These are phyloP conservation scores for Chrysoporthe puriensis DNA, from an alignment of 2,329 filamentous ascomycete species.

Conservation along the genomic window DNA sequence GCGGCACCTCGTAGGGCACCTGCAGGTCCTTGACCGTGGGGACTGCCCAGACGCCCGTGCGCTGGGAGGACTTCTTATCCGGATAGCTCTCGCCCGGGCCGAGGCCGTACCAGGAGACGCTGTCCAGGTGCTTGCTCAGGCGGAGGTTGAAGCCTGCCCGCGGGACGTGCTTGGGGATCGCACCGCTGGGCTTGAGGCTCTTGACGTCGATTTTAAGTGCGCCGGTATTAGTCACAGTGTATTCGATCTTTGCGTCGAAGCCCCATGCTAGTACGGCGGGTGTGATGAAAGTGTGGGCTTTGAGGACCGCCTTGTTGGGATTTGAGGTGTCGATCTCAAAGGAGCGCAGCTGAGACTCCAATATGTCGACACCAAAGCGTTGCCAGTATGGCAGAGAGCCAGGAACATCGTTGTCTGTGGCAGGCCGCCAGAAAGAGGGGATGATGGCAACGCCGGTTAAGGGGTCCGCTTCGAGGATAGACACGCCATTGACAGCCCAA, in stretches of 20 bases:
- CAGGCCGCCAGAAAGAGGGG: conserved; percentile 64
- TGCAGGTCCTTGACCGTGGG: conserved; percentile 53
- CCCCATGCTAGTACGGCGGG: conserved; percentile 67
- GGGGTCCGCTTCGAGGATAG: conserved; percentile 43
- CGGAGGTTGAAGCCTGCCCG: conserved; percentile 64
- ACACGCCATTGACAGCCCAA: conserved; percentile 44
- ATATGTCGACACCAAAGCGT: conserved; percentile 50
- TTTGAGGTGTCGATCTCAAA: conserved; percentile 36
- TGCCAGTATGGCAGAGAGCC: conserved; percentile 61
- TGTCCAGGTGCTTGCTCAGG: conserved; percentile 49
- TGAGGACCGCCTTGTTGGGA: conserved; percentile 42
- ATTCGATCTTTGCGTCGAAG: conserved; percentile 51
- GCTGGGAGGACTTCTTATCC: conserved; percentile 62
- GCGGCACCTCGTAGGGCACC: conserved; percentile 66
- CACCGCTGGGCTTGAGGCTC: conserved; percentile 50
- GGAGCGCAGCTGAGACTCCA: conserved; percentile 52
- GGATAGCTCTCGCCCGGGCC: conserved; percentile 68
- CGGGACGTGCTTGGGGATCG: conserved; percentile 59
- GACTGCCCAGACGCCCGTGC: conserved; percentile 51
- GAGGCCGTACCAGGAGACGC: conserved; percentile 62
- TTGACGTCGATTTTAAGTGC: conserved; percentile 49
- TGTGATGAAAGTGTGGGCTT: conserved; percentile 53
- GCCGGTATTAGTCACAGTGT: conserved; percentile 53
- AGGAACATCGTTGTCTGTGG: conserved; percentile 67
- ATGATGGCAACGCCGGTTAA: conserved; percentile 42